These are phyloP conservation scores for Carex parvula DNA, from an alignment of 176 grass and related monocot genomes.

Conservation along the genomic window DNA sequence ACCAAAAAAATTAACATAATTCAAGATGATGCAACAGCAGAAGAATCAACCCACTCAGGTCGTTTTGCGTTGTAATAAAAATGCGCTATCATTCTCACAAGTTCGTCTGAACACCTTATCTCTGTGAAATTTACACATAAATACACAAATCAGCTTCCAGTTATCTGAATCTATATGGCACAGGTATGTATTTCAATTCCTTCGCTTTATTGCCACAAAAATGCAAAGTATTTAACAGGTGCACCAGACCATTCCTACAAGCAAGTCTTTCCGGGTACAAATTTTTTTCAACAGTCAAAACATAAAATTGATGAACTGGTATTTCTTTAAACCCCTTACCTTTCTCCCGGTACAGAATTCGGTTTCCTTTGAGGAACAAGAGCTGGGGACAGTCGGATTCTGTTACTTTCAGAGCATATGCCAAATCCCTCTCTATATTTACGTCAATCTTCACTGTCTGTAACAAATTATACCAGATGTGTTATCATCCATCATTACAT, in stretches of 20 bases:
- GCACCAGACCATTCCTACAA: neutral
- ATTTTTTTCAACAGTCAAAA: neutral
- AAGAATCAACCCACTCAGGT: conserved; percentile 66
- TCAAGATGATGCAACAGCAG: conserved; percentile 35
- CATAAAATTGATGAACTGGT: conserved; percentile 7
- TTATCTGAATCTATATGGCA: neutral
- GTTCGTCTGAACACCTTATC: conserved; percentile 59
- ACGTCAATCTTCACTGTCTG: conserved; percentile 95
- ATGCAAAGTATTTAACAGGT: neutral
- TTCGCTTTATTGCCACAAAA: neutral
- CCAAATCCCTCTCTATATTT: conserved; percentile 80
- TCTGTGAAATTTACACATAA: conserved; percentile 33
- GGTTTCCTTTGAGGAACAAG: conserved; percentile 88
- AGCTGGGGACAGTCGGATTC: conserved; percentile 65
- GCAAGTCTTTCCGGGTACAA: neutral
- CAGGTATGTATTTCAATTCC: neutral
- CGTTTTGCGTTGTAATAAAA: conserved; percentile 97
- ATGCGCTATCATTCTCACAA: conserved; percentile 66
- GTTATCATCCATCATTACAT: neutral
- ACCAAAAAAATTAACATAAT: neutral
- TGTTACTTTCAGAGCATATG: conserved; percentile 79
- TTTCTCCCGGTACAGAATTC: conserved; percentile 85
- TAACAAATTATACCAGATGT: conserved; percentile 29
- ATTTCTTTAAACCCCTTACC: conserved; percentile 29
- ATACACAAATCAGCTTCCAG: neutral